phyloP scores from a whole-genome alignment of 2,329 filamentous ascomycete species.

The Neonectria neomacrospora region DNA sequence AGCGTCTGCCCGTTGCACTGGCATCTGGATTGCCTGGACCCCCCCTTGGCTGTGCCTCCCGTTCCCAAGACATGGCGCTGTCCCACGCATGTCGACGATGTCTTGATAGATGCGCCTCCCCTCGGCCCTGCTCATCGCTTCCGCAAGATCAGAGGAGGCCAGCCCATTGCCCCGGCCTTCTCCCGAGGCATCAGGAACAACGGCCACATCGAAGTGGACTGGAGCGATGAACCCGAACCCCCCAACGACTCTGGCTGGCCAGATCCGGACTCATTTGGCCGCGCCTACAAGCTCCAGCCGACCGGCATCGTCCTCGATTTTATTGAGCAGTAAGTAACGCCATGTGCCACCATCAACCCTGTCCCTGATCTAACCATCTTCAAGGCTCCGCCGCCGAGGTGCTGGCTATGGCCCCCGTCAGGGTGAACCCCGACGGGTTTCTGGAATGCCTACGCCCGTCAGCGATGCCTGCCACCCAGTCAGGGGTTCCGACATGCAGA shows the following conservation, averaged over 20 bases:
- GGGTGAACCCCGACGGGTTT: slow-evolving; percentile 47
- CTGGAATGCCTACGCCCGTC: slow-evolving; percentile 41
- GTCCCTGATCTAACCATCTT: slow-evolving; percentile 29
- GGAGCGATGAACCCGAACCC: slow-evolving; percentile 66
- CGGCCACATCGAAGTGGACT: slow-evolving; percentile 76
- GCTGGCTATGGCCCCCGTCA: slow-evolving; percentile 51
- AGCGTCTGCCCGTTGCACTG: slow-evolving; percentile 84
- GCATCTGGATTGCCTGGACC: slow-evolving; percentile 93
- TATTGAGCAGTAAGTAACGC: slow-evolving; percentile 66
- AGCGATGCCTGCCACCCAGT: slow-evolving; percentile 36
- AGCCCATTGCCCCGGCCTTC: slow-evolving; percentile 63
- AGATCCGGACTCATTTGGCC: slow-evolving; percentile 70
- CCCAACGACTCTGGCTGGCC: slow-evolving; percentile 67
- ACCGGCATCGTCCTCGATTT: slow-evolving; percentile 77
- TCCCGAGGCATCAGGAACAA: slow-evolving; percentile 76
- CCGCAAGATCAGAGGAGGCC: slow-evolving; percentile 68
- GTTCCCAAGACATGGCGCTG: slow-evolving; percentile 85
- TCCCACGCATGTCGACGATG: slow-evolving; percentile 84
- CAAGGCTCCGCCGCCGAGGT: slow-evolving; percentile 52
- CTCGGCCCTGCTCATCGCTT: slow-evolving; percentile 70
- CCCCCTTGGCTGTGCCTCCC: slow-evolving; percentile 83
- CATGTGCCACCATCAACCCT: not conserved
- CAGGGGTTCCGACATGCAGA: slow-evolving; percentile 52
- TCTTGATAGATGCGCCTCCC: slow-evolving; percentile 69
- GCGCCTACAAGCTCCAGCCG: slow-evolving; percentile 71